Percentiles rank a stretch among this genome's conserved stretches.
Evolutionary conservation across 805 yeast genomes (phyloP).

Genomic region (Kodamaea kakaduensis): DNA sequence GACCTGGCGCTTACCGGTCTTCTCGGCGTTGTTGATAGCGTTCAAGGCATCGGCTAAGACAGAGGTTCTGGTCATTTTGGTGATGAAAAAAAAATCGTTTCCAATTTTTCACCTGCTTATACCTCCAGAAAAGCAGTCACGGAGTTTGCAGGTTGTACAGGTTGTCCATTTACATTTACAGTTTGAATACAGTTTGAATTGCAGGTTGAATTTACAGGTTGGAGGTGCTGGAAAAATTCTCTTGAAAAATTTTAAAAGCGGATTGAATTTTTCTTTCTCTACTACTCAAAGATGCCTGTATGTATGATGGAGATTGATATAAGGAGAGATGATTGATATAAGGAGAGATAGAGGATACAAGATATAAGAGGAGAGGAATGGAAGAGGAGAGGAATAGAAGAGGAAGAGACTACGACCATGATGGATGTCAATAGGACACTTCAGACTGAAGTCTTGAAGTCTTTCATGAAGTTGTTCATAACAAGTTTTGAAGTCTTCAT

Average conservation of each 20-base stretch:
- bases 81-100: conserved; percentile 7
- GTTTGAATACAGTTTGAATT: too few species aligned
- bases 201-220: conserved; percentile 7
- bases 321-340: too few species aligned
- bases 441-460: neutral
- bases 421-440: neutral
- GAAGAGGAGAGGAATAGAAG: conserved; percentile 3
- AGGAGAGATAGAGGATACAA: too few species aligned
- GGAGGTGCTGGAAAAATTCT: conserved; percentile 6
- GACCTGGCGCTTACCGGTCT: conserved; percentile 35
- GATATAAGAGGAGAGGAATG: neutral
- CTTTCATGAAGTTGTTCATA: too few species aligned
- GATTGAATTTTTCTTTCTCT: conserved; percentile 9
- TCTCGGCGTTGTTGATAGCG: conserved; percentile 35
- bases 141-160: neutral
- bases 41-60: conserved; percentile 36
- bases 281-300: conserved; percentile 39
- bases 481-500: too few species aligned
- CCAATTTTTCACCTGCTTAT: neutral
- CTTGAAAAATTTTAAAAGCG: conserved; percentile 5
- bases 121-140: conserved; percentile 9
- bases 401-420: too few species aligned
- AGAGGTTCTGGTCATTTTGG: conserved; percentile 32
- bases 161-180: too few species aligned
- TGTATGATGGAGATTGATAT: too few species aligned